Evolutionary conservation across 805 yeast genomes (phyloP).

Genomic region (Starmerella vaccinii): DNA sequence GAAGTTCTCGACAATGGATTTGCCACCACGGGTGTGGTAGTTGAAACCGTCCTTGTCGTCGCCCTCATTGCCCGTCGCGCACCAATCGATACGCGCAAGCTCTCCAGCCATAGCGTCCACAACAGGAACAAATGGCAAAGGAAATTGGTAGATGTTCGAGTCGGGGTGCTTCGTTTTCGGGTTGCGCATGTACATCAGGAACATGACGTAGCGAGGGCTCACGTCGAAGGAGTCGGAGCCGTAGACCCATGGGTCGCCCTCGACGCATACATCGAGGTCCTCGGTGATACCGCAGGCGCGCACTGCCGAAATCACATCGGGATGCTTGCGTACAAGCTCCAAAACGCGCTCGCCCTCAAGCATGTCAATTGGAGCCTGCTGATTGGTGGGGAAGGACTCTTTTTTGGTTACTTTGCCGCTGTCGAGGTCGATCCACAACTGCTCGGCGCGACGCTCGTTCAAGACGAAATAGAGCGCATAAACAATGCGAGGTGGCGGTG

Average conservation of each 20-base stretch:
- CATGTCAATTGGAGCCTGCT: constrained; percentile 59
- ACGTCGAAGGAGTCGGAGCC: constrained; percentile 55
- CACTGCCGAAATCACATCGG: constrained; percentile 77
- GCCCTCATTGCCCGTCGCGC: constrained; percentile 58
- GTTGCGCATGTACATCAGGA: constrained; percentile 65
- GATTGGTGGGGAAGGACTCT: constrained; percentile 47
- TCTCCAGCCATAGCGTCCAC: constrained; percentile 50
- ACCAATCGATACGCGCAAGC: constrained; percentile 59
- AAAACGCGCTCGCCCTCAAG: constrained; percentile 29
- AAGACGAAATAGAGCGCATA: constrained; percentile 56
- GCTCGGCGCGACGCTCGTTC: constrained; percentile 43
- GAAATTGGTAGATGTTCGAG: constrained; percentile 54
- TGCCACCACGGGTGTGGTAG: constrained; percentile 46
- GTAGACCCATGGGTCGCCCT: constrained; percentile 51
- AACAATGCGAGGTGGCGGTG: constrained; percentile 57
- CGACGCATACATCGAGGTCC: constrained; percentile 13
- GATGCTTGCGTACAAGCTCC: constrained; percentile 45
- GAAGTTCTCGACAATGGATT: constrained; percentile 46
- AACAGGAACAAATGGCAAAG: constrained; percentile 63
- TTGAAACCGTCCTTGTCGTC: constrained; percentile 51
- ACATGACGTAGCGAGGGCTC: constrained; percentile 41
- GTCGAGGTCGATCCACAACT: constrained; percentile 59
- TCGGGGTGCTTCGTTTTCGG: constrained; percentile 37
- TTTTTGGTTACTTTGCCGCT: constrained; percentile 51
- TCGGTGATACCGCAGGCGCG: constrained; percentile 60